These are phyloP conservation scores for Colletotrichum noveboracense DNA, from an alignment of 2,329 filamentous ascomycete species.

Conservation along the genomic window DNA sequence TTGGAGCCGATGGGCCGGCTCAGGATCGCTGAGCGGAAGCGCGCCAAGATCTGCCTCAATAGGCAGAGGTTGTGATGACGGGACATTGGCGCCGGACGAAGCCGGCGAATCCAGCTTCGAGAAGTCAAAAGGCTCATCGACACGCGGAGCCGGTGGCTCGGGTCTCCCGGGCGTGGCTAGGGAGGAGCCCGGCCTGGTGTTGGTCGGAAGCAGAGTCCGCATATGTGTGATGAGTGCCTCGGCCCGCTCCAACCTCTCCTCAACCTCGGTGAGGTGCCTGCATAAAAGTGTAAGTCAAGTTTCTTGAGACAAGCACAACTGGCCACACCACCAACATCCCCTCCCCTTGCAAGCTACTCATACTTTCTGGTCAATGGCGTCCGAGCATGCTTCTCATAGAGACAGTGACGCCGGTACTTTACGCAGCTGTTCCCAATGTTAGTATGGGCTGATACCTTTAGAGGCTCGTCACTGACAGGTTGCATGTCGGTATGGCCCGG, in stretches of 20 bases:
- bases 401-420: slow-evolving; percentile 48
- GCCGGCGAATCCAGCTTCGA: neutral
- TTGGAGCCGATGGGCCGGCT: neutral
- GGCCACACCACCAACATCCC: neutral
- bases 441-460: neutral
- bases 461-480: slow-evolving; percentile 38
- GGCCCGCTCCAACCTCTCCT: slow-evolving; percentile 42
- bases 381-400: slow-evolving; percentile 52
- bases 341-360: neutral
- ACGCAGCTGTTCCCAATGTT: slow-evolving; percentile 30
- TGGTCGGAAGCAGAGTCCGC: slow-evolving; percentile 30
- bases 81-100: neutral
- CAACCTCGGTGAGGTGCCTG: slow-evolving; percentile 48
- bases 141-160: neutral
- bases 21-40: neutral
- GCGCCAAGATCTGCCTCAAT: neutral
- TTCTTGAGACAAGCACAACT: neutral
- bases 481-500: slow-evolving; percentile 40
- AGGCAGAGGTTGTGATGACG: neutral
- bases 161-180: neutral
- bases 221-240: slow-evolving; percentile 35
- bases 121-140: neutral
- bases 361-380: slow-evolving; percentile 53
- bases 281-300: slow-evolving; percentile 8
- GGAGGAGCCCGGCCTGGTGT: slow-evolving; percentile 22